These are phyloP conservation scores for Vanrija pseudolonga DNA, from an alignment of 1,284 basidiomycete species.

Conservation along the genomic window DNA sequence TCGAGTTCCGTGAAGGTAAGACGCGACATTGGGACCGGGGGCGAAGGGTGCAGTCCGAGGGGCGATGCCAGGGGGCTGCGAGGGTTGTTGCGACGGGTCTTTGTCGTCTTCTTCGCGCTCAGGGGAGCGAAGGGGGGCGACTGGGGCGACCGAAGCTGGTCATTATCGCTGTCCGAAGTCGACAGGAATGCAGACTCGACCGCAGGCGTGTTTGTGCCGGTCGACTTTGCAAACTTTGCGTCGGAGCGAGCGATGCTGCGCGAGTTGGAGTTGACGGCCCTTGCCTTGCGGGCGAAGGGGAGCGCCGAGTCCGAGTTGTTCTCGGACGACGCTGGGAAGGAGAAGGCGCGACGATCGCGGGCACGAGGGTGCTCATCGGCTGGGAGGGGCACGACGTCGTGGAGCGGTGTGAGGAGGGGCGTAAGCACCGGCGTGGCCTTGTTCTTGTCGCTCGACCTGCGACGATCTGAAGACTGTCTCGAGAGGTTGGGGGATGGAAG, in stretches of 20 bases:
- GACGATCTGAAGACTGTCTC: constrained; percentile 2
- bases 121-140: background rate
- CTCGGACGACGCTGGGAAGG: constrained; percentile 30
- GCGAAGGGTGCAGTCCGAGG: background rate
- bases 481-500: constrained; percentile 5
- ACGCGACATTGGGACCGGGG: constrained; percentile 3
- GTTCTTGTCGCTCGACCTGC: background rate
- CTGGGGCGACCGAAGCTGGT: constrained; percentile 6
- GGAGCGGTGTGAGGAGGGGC: background rate
- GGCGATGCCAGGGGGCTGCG: constrained; percentile 2
- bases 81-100: too few species aligned
- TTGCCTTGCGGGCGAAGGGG: constrained; percentile 33
- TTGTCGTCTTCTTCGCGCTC: background rate
- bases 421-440: background rate
- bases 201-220: constrained; percentile 33
- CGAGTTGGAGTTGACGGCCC: constrained; percentile 11
- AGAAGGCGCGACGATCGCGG: constrained; percentile 42
- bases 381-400: background rate
- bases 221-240: constrained; percentile 26
- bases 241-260: constrained; percentile 7
- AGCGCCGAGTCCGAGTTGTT: constrained; percentile 11
- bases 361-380: constrained; percentile 3
- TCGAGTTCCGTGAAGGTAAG: background rate
- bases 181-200: constrained; percentile 40
- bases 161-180: constrained; percentile 35